These are phyloP conservation scores for Neurospora intermedia DNA, from an alignment of 495 filamentous ascomycete species.

Conservation along the genomic window DNA sequence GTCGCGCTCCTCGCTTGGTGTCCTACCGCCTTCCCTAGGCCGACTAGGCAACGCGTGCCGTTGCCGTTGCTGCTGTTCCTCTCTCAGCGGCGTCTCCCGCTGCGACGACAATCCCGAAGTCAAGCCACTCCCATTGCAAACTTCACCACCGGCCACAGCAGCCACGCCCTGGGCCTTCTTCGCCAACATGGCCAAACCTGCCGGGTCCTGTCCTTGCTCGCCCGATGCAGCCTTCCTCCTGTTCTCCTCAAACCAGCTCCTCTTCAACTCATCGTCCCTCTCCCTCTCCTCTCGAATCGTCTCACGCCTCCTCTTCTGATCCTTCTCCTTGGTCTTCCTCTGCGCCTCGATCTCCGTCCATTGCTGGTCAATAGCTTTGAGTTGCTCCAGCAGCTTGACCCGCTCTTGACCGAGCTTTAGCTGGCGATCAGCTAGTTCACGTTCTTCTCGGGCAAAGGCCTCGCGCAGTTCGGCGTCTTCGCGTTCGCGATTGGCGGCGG, in stretches of 20 bases:
- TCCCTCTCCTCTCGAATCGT: not conserved
- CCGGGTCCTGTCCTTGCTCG: not conserved
- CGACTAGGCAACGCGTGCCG: not conserved
- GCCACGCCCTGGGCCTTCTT: not conserved
- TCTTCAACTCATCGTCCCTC: conserved; percentile 6
- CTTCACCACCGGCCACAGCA: not conserved
- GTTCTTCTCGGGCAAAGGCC: not conserved
- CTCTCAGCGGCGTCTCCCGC: not conserved
- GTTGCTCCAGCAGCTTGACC: conserved; percentile 1
- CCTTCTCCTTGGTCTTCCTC: not conserved
- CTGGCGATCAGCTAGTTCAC: not conserved
- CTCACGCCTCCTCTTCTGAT: not conserved
- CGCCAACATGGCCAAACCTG: not conserved
- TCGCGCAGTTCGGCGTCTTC: conserved; percentile 11
- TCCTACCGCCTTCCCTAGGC: not conserved
- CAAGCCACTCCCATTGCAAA: not conserved
- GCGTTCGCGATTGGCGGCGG: conserved; percentile 1
- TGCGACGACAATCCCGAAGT: not conserved
- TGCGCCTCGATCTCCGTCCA: not conserved
- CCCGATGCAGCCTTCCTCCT: not conserved
- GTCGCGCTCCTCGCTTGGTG: not conserved
- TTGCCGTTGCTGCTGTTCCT: not conserved
- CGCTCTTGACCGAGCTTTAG: conserved; percentile 4
- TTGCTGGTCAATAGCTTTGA: conserved; percentile 1
- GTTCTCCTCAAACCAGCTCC: conserved; percentile 3